A percentile compares a stretch with the other conserved stretches of the same genome.
Conservation (phyloP, 495 filamentous ascomycete genomes). For the Talaromyces liani region DNA sequence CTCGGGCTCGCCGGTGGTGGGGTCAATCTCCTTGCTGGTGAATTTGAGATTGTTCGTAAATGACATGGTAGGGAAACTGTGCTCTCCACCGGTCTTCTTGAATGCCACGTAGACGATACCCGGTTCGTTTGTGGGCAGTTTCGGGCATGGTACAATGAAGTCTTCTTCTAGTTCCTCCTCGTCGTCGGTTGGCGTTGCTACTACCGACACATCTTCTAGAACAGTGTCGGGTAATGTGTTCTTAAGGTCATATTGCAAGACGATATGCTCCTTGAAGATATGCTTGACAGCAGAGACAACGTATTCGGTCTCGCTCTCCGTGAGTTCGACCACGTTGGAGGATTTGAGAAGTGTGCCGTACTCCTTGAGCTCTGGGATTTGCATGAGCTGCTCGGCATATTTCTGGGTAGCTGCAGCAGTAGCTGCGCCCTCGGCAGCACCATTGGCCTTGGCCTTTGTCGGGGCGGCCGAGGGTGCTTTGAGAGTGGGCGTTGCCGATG, state of each 20-base stretch:
- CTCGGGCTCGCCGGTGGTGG: slow-evolving; percentile 87
- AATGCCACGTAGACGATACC: slow-evolving; percentile 95
- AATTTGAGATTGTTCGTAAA: slow-evolving; percentile 96
- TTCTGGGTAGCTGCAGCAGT: slow-evolving; percentile 74
- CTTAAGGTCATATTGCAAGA: slow-evolving; percentile 95
- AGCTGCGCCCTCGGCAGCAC: slow-evolving; percentile 63
- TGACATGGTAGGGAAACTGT: slow-evolving; percentile 59
- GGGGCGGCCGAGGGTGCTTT: slow-evolving; percentile 84
- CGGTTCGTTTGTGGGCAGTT: slow-evolving; percentile 70
- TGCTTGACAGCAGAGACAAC: slow-evolving; percentile 92
- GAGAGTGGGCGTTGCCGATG: slow-evolving; percentile 83
- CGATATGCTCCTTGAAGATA: slow-evolving; percentile 93
- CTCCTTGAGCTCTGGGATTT: slow-evolving; percentile 80
- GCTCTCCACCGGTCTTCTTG: slow-evolving; percentile 68
- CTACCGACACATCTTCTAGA: slow-evolving; percentile 82
- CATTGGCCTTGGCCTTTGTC: slow-evolving; percentile 60
- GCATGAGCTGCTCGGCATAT: slow-evolving; percentile 77
- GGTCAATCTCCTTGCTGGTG: slow-evolving; percentile 95
- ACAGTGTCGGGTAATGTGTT: slow-evolving; percentile 91
- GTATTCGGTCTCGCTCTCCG: slow-evolving; percentile 96
- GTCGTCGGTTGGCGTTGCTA: slow-evolving; percentile 76
- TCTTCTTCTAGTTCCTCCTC: slow-evolving; percentile 70
- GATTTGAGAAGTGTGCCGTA: slow-evolving; percentile 90
- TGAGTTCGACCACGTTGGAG: slow-evolving; percentile 76
- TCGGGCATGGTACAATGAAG: slow-evolving; percentile 84